Evolutionary conservation across 352 stramenopile genomes (phyloP).

Genomic region (Pythium chondricola): DNA sequence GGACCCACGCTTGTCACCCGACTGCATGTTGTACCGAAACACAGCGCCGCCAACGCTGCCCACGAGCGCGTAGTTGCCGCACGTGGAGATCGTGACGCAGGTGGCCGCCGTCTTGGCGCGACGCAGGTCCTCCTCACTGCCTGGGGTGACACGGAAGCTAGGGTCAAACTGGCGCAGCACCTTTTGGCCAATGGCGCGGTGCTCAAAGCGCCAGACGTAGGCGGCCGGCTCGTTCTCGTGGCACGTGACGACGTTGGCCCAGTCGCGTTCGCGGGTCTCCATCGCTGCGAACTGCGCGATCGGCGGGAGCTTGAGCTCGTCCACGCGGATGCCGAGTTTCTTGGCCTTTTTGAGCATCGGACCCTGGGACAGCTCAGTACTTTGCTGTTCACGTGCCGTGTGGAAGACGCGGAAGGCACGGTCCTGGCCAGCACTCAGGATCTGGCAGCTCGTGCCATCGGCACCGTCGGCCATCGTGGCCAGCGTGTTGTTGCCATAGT

Average conservation of each 20-base stretch:
- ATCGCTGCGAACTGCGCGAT: slow-evolving; percentile 89
- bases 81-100: slow-evolving; percentile 76
- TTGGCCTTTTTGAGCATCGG: slow-evolving; percentile 89
- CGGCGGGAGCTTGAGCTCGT: slow-evolving; percentile 89
- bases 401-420: slow-evolving; percentile 90
- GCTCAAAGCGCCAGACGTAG: slow-evolving; percentile 93
- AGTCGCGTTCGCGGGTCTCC: slow-evolving; percentile 87
- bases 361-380: slow-evolving; percentile 86
- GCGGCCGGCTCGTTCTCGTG: slow-evolving; percentile 90
- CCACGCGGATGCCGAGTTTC: slow-evolving; percentile 74
- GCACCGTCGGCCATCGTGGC: slow-evolving; percentile 77
- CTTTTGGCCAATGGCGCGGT: slow-evolving; percentile 90
- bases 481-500: slow-evolving; percentile 89
- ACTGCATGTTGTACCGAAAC: slow-evolving; percentile 97
- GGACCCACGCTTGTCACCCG: slow-evolving; percentile 84
- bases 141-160: slow-evolving; percentile 46
- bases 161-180: slow-evolving; percentile 88
- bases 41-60: slow-evolving; percentile 88
- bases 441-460: slow-evolving; percentile 84
- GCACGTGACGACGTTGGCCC: slow-evolving; percentile 93
- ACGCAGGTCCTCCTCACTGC: slow-evolving; percentile 53
- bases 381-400: slow-evolving; percentile 87
- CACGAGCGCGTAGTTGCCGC: slow-evolving; percentile 94
- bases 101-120: slow-evolving; percentile 63
- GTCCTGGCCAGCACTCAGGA: slow-evolving; percentile 88